Evolutionary conservation across 352 stramenopile genomes (phyloP), one percentile per base, ranked within the genome.

Genomic region (Phytopythium aichiense): DNA sequence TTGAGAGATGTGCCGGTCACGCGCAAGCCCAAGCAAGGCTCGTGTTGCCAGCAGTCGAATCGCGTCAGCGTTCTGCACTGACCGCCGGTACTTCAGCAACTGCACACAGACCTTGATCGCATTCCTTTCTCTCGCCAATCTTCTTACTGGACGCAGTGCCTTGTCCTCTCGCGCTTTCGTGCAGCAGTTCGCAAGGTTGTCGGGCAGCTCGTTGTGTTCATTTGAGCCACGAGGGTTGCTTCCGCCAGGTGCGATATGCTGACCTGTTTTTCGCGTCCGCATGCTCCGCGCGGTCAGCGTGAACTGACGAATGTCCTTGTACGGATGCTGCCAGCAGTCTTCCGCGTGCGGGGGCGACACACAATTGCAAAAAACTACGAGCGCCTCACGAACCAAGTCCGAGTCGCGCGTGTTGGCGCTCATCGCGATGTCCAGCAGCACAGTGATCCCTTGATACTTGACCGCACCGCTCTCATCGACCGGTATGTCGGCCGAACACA

Each of bases 21-120:
- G 79, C n/a, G 89, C 84, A 12, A 96, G 64, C 0, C 89, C 89
- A 16, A 96, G 61, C 15, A 97, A 67, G 8, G 83, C 85, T n/a
- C 86, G 81, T 18, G 87, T 94, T 1, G 89, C 80, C 18, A 95
- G 61, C 23, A 97, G 55, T 13, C 89, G 86, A 60, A 97, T 92
- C 20, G 77, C 79, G 65, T 97, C 89, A 16, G 89, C 87, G 42
- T 93, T 89, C 57, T 95, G 84, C 11, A 94, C 84, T 0, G 87
- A 95, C 9, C 88, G 72, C 58, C 93, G 91, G 72, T 97, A 97
- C 4, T 86, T 76, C 40, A 97, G 75, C 45, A 97, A 67, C 56
- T 92, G 88, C 0, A 96, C 72, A 31, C 89, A 95, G 8, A 97
- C 87, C 67, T 95, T 92, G 61, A 95, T 92, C 0, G 86, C 84